Evolutionary conservation across 1,139 yeast species (phyloP), one percentile per base, ranked within the genome.

Genomic region (Geotrichum europaeum): DNA sequence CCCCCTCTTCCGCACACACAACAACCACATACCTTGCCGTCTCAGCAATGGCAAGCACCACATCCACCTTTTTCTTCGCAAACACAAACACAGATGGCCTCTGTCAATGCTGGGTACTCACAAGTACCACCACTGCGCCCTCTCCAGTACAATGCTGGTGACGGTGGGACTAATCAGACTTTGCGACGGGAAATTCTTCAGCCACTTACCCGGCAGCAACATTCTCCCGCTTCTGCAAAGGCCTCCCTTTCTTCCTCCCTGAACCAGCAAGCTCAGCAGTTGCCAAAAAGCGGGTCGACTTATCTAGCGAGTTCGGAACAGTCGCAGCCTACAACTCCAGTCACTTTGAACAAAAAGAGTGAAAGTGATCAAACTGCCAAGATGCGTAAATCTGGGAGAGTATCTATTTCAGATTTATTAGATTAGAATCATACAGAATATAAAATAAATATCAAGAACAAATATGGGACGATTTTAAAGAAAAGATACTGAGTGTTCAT

Each of bases 381-480:
- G 20, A 24, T 24, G 32, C 51, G 51, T 10, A 53, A 53, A 25
- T 28, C 40, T 22, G 56, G 56, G 32, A 53, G 28, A 43, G 40
- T 53, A 43, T 53, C 56, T 25, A 53, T 53, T 25, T 24, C 50
- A 20, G 56, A 53, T 18, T 25, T 53, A 40, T n/a, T 53, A 53
- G 56, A 53, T 43, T 53, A 49, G 24, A 49, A 3, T 3, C 3
- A 40, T 15, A 40, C 4, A n/a, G 20, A 40, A 40, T 40, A 5
- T 40, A 36, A 36, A 36, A 36, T 36, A 36, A 36, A 10, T 4
- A 6, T 36, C 12, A 15, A 36, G 18, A 15, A 5, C 15, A 36
- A 4, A 36, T 15, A 36, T 15, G 9, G n/a, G n/a, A 40, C 18
- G 47, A 40, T 4, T n/a, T n/a, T 7, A n/a, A 15, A 40, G 18